Evolutionary conservation across 2,329 filamentous ascomycete genomes (phyloP).

Genomic region (Fusarium caatingaense): DNA sequence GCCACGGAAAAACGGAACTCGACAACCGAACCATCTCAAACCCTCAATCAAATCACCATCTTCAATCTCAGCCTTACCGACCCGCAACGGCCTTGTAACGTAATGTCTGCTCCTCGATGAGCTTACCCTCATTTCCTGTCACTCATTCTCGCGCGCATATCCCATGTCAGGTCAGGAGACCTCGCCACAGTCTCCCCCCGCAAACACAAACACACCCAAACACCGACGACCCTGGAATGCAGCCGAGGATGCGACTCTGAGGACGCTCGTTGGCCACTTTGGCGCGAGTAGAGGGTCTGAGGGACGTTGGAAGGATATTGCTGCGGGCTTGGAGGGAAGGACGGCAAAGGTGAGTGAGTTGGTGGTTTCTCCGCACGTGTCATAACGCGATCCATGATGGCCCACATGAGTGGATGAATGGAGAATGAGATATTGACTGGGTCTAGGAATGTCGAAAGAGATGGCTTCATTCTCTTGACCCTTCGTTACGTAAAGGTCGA

Average conservation of each 20-base stretch:
- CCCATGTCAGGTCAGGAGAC: constrained; percentile 42
- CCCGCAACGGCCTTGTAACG: not conserved
- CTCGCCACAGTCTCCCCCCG: constrained; percentile 40
- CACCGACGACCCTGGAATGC: constrained; percentile 44
- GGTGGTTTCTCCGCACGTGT: not conserved
- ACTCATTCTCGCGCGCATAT: not conserved
- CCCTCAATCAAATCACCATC: constrained; percentile 19
- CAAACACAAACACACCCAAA: constrained; percentile 34
- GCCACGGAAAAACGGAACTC: constrained; percentile 33
- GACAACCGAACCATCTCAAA: constrained; percentile 20
- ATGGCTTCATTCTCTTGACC: constrained; percentile 49
- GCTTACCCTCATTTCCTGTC: not conserved
- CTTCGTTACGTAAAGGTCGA: constrained; percentile 45
- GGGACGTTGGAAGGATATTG: constrained; percentile 47
- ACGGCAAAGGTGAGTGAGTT: constrained; percentile 45
- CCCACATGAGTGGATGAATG: not conserved
- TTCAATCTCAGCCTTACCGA: not conserved
- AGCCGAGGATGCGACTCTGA: constrained; percentile 45
- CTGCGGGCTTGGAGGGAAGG: constrained; percentile 40
- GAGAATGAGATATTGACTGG: constrained; percentile 1
- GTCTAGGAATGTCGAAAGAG: constrained; percentile 46
- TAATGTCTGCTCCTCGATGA: constrained; percentile 8
- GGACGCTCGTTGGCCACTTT: constrained; percentile 45
- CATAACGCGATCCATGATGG: constrained; percentile 2
- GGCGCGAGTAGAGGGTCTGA: constrained; percentile 43